phyloP scores from a whole-genome alignment of 1,284 basidiomycete genomes.

The Microbotryomycetes sp. region DNA sequence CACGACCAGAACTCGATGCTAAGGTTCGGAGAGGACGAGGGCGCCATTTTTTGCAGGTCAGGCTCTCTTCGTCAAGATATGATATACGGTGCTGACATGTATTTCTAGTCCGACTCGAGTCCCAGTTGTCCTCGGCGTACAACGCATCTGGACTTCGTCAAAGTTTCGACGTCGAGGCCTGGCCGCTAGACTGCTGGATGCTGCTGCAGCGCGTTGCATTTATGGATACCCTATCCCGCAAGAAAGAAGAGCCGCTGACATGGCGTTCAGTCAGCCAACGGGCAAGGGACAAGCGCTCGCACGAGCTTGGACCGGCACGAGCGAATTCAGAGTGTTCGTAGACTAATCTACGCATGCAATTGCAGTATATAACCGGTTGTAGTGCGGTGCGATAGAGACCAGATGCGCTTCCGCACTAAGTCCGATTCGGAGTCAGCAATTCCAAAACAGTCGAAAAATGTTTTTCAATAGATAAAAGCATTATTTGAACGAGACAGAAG shows the following conservation, averaged over 20 bases:
- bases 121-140: conserved; percentile 44
- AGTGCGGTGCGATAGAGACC: neutral
- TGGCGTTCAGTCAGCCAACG: conserved; percentile 47
- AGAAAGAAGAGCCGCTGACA: conserved; percentile 34
- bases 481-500: no score
- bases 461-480: no score
- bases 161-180: conserved; percentile 40
- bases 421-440: no score
- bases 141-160: conserved; percentile 45
- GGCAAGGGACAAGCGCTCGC: conserved; percentile 43
- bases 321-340: conserved; percentile 29
- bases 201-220: conserved; percentile 39
- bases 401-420: no score
- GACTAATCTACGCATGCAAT: conserved; percentile 7
- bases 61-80: conserved; percentile 19
- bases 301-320: conserved; percentile 39
- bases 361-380: neutral
- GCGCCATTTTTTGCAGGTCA: conserved; percentile 45
- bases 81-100: neutral
- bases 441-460: no score
- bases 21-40: conserved; percentile 39
- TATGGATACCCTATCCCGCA: conserved; percentile 41
- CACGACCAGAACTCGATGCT: conserved; percentile 11
- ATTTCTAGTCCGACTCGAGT: conserved; percentile 38
- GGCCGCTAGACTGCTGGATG: conserved; percentile 40